Conservation (phyloP, 495 filamentous ascomycete species). For the Glutinoglossum americanum region DNA sequence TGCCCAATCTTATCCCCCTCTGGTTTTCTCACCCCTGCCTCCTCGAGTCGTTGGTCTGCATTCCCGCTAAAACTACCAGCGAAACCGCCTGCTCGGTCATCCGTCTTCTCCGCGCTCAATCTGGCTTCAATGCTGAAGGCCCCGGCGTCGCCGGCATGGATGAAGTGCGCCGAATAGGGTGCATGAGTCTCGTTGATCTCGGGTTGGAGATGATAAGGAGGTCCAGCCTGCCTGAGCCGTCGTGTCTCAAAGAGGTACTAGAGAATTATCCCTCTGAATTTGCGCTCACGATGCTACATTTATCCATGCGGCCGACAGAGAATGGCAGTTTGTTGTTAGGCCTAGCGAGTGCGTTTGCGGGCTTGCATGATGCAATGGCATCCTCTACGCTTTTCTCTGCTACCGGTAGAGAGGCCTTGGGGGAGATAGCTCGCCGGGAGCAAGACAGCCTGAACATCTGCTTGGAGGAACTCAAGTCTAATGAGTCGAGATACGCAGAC, state of each 20-base stretch:
- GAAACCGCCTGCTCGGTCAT: constrained; percentile 13
- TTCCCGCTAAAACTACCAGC: constrained; percentile 13
- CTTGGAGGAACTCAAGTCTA: constrained; percentile 7
- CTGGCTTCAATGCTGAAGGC: constrained; percentile 15
- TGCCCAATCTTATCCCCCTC: constrained; percentile 15
- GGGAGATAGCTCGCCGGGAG: constrained; percentile 10
- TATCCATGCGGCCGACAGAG: constrained; percentile 9
- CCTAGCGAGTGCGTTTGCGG: constrained; percentile 10
- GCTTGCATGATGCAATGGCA: constrained; percentile 11
- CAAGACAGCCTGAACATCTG: constrained; percentile 10
- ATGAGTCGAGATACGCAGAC: constrained; percentile 5
- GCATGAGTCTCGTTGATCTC: constrained; percentile 14
- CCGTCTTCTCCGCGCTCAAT: constrained; percentile 18
- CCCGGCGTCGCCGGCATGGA: constrained; percentile 16
- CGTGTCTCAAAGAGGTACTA: constrained; percentile 9
- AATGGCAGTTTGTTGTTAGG: constrained; percentile 13
- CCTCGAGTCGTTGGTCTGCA: constrained; percentile 15
- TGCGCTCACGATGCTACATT: constrained; percentile 12
- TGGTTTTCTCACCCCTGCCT: constrained; percentile 20
- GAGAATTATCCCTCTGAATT: constrained; percentile 13
- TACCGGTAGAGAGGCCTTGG: constrained; percentile 7
- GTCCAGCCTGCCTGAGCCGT: constrained; percentile 11
- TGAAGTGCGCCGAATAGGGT: constrained; percentile 10
- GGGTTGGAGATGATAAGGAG: constrained; percentile 17
- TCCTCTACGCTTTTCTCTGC: constrained; percentile 7